These are phyloP conservation scores for Neonothopanus nambi DNA, from an alignment of 1,284 basidiomycete species.

Conservation along the genomic window DNA sequence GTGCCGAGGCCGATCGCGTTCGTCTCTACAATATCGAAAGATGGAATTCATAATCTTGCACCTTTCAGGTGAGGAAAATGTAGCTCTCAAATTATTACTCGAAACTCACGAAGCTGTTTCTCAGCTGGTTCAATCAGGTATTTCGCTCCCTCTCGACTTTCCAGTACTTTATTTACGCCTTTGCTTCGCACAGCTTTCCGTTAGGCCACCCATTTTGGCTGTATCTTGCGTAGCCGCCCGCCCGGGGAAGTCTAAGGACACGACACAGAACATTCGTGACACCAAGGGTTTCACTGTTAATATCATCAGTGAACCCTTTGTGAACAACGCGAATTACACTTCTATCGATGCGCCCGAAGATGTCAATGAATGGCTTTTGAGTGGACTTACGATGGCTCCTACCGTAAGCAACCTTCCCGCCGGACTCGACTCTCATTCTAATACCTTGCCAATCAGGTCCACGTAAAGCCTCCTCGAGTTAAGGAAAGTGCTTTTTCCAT, in stretches of 20 bases:
- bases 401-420: constrained; percentile 45
- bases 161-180: too few relatives aligned
- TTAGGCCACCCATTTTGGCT: too few relatives aligned
- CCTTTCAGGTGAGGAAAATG: constrained; percentile 48
- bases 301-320: constrained; percentile 71
- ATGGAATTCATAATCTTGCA: constrained; percentile 60
- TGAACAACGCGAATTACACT: constrained; percentile 64
- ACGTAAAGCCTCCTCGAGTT: constrained; percentile 63
- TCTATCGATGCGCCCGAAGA: constrained; percentile 58
- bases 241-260: constrained; percentile 46
- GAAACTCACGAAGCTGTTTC: too few relatives aligned
- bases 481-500: constrained; percentile 72
- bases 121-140: too few relatives aligned
- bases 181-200: too few relatives aligned
- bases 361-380: constrained; percentile 66
- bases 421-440: constrained; percentile 15
- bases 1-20: constrained; percentile 71
- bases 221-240: too few relatives aligned
- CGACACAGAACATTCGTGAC: constrained; percentile 55
- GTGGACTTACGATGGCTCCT: constrained; percentile 60
- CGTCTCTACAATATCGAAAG: constrained; percentile 54
- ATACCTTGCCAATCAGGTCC: constrained; percentile 31
- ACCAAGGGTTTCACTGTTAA: constrained; percentile 65
- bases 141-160: too few relatives aligned
- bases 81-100: neutral